Evolutionary conservation across 2,329 filamentous ascomycete genomes (phyloP).

Genomic region (Xylariaceae sp.): DNA sequence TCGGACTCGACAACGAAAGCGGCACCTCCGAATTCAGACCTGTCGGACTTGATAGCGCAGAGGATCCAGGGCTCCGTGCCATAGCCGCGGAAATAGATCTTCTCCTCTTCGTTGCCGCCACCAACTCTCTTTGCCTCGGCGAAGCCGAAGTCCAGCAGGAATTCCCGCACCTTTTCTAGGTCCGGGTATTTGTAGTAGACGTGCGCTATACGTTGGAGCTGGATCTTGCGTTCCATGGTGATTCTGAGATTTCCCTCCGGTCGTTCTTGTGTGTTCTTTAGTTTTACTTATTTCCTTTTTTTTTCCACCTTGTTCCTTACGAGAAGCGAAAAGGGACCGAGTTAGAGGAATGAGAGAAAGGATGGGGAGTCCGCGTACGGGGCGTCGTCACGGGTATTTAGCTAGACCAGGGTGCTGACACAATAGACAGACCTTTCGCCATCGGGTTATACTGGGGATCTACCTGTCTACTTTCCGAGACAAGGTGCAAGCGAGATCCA

Average conservation of each 20-base stretch:
- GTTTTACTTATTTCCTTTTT: background rate
- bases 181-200: slow-evolving; percentile 47
- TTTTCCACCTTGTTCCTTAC: background rate
- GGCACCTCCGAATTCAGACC: slow-evolving; percentile 52
- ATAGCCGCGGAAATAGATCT: slow-evolving; percentile 58
- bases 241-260: background rate
- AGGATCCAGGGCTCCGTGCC: slow-evolving; percentile 57
- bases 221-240: slow-evolving; percentile 31
- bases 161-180: slow-evolving; percentile 39
- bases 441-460: background rate
- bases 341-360: background rate
- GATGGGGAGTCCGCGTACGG: background rate
- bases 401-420: background rate
- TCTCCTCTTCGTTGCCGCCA: slow-evolving; percentile 29
- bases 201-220: slow-evolving; percentile 37
- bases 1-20: slow-evolving; percentile 55
- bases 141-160: slow-evolving; percentile 49
- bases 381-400: no score
- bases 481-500: background rate
- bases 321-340: background rate
- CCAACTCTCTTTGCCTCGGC: slow-evolving; percentile 34
- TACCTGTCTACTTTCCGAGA: background rate
- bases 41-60: slow-evolving; percentile 45
- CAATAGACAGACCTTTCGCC: background rate
- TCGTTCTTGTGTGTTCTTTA: background rate